A percentile compares a stretch with the other conserved stretches of the same genome.
These are phyloP conservation scores for Pichia manshurica DNA, from an alignment of 805 yeast genomes.

Conservation along the genomic window DNA sequence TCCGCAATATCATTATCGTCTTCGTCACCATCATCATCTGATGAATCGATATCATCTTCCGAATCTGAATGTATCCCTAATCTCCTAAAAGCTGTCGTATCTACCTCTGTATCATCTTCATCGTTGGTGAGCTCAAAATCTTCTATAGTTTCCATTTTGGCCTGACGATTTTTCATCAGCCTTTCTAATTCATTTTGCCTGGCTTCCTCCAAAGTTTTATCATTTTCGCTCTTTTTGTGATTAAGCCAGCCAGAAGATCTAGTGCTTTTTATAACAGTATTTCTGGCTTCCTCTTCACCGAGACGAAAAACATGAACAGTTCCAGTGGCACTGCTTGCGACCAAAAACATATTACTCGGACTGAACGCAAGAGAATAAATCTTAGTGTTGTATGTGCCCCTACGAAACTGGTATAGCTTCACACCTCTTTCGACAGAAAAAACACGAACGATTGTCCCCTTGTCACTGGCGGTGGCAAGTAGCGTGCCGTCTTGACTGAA, in stretches of 20 bases:
- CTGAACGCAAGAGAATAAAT: conserved; percentile 81
- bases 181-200: conserved; percentile 14
- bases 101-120: conserved; percentile 3
- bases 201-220: conserved; percentile 10
- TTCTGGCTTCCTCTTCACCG: conserved; percentile 41
- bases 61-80: conserved; percentile 24
- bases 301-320: conserved; percentile 89
- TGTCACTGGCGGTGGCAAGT: conserved; percentile 86
- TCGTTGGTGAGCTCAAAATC: not conserved
- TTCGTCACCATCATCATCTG: conserved; percentile 15
- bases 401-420: conserved; percentile 69
- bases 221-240: conserved; percentile 9
- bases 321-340: conserved; percentile 85
- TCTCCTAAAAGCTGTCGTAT: conserved; percentile 3
- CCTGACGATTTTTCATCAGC: conserved; percentile 13
- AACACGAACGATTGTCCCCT: conserved; percentile 85
- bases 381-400: conserved; percentile 86
- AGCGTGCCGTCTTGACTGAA: conserved; percentile 73
- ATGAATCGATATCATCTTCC: conserved; percentile 31
- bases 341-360: conserved; percentile 62
- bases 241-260: conserved; percentile 14
- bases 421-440: conserved; percentile 71
- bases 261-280: conserved; percentile 20
- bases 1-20: conserved; percentile 18
- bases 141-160: conserved; percentile 8